Evolutionary conservation across 225 moss, liverwort and hornwort genomes (phyloP).

Genomic region (Bryum argenteum): DNA sequence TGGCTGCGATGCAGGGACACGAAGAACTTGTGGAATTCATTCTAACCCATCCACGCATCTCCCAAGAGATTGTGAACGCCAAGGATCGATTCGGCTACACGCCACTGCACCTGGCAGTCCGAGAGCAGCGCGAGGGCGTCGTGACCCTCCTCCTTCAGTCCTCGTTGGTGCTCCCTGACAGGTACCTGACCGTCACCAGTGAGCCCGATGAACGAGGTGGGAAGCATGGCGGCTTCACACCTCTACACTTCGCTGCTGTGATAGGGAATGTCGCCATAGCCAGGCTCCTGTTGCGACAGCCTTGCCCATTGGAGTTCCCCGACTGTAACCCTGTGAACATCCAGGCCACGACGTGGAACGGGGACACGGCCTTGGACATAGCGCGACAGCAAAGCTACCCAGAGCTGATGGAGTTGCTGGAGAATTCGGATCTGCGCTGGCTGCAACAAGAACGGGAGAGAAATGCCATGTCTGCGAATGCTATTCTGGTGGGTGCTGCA

Average conservation of each 20-base stretch:
- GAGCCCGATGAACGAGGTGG: background rate
- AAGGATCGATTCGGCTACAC: slow-evolving; percentile 11
- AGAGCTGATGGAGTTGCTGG: background rate
- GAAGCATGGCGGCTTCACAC: background rate
- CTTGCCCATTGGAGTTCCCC: background rate
- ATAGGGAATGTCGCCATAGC: background rate
- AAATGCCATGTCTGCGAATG: background rate
- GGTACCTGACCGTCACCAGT: slow-evolving; percentile 3
- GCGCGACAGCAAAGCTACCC: background rate
- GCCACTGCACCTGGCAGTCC: slow-evolving; percentile 22
- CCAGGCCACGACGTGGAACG: background rate
- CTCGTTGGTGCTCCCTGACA: background rate
- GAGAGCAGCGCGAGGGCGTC: background rate
- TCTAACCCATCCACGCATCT: background rate
- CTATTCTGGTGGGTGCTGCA: background rate
- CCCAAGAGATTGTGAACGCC: slow-evolving; percentile 1
- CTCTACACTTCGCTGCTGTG: background rate
- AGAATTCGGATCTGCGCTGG: background rate
- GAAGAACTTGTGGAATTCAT: background rate
- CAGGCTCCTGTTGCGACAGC: background rate
- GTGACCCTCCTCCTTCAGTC: background rate
- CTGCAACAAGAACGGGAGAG: background rate
- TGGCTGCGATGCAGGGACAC: slow-evolving; percentile 19
- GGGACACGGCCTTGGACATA: background rate
- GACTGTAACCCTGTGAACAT: background rate